Evolutionary conservation across 1,139 yeast genomes (phyloP).

Genomic region (Yamadazyma sp.): DNA sequence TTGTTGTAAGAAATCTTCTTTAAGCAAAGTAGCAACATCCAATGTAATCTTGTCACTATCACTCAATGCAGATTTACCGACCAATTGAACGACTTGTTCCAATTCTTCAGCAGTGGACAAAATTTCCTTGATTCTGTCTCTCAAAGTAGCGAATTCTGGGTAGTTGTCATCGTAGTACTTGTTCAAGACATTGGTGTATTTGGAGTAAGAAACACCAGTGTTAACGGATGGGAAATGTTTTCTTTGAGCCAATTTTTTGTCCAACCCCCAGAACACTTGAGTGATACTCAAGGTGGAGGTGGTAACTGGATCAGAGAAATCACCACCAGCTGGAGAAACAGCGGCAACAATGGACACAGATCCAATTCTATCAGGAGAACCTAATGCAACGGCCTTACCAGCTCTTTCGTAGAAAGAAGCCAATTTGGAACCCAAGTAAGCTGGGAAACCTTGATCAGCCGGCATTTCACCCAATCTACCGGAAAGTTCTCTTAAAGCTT

Average conservation of each 20-base stretch:
- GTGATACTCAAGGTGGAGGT: constrained; percentile 98
- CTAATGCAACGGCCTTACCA: constrained; percentile 92
- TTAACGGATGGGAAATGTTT: constrained; percentile 99
- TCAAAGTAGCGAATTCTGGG: constrained; percentile 87
- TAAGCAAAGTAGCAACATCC: constrained; percentile 87
- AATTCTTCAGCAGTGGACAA: constrained; percentile 95
- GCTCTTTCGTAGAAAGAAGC: constrained; percentile 99
- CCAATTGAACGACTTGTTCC: constrained; percentile 98
- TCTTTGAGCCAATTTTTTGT: constrained; percentile 98
- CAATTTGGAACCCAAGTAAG: constrained; percentile 96
- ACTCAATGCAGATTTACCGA: constrained; percentile 95
- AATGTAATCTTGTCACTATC: constrained; percentile 95
- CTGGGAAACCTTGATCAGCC: constrained; percentile 99
- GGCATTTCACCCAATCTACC: constrained; percentile 99
- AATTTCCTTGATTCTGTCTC: constrained; percentile 91
- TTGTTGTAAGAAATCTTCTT: constrained; percentile 98
- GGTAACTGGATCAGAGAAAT: constrained; percentile 99
- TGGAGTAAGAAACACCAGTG: constrained; percentile 93
- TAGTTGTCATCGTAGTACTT: constrained; percentile 82
- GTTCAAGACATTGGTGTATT: constrained; percentile 84
- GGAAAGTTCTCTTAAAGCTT: constrained; percentile 98
- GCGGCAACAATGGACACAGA: constrained; percentile 99
- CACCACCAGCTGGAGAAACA: constrained; percentile 99
- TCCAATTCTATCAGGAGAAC: constrained; percentile 94
- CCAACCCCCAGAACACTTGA: constrained; percentile 99